Conservation (phyloP, 805 yeast genomes). For the Starmerella powellii region DNA sequence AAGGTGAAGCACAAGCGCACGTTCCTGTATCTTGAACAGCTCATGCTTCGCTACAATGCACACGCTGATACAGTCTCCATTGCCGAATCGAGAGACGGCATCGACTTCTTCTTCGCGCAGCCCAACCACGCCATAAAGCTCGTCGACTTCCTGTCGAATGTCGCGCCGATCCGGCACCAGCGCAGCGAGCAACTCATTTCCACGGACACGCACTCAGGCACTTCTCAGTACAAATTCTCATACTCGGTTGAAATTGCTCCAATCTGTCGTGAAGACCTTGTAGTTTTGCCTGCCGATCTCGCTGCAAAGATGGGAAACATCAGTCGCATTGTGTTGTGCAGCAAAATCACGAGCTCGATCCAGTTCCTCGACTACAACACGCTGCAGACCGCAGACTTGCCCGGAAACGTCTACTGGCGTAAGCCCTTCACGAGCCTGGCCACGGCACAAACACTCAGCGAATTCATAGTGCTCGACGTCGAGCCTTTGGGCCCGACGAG, state of each 20-base stretch:
- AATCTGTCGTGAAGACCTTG: constrained; percentile 85
- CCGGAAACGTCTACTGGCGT: constrained; percentile 66
- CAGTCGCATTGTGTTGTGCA: constrained; percentile 67
- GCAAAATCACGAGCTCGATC: constrained; percentile 60
- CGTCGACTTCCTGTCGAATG: constrained; percentile 75
- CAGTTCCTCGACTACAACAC: constrained; percentile 77
- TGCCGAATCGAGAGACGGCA: constrained; percentile 78
- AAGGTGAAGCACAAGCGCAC: constrained; percentile 92
- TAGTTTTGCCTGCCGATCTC: constrained; percentile 66
- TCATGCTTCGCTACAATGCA: constrained; percentile 80
- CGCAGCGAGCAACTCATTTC: constrained; percentile 82
- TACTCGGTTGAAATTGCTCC: constrained; percentile 87
- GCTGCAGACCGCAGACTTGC: constrained; percentile 63
- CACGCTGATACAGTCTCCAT: constrained; percentile 86
- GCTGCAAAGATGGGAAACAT: constrained; percentile 76
- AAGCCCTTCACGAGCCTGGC: constrained; percentile 61
- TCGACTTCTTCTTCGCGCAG: constrained; percentile 78
- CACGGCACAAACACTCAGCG: constrained; percentile 51
- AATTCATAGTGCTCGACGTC: constrained; percentile 76
- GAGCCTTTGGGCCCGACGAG: constrained; percentile 75
- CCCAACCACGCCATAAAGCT: constrained; percentile 84
- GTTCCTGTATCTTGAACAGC: constrained; percentile 79
- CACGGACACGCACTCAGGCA: constrained; percentile 79
- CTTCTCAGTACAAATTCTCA: constrained; percentile 76
- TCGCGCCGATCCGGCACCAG: constrained; percentile 68